Evolutionary conservation across 139 green algal species (phyloP).

Genomic region (Micractinium sp.): DNA sequence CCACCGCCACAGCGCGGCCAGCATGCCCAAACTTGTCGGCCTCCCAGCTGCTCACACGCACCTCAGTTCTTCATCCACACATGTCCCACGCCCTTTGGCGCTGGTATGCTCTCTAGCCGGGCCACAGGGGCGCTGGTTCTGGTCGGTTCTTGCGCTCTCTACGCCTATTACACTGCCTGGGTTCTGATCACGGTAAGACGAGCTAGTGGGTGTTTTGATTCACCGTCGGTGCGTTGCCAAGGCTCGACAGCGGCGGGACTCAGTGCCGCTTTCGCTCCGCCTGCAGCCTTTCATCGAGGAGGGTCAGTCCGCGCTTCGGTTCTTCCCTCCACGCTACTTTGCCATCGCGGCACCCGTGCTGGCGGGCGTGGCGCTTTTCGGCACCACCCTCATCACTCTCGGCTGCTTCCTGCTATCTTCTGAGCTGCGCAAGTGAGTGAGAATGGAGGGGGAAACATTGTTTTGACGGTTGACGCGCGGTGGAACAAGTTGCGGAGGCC

Average conservation of each 20-base stretch:
- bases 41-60: too few relatives aligned
- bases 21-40: too few relatives aligned
- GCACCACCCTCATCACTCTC: constrained; percentile 30
- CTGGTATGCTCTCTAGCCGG: neutral
- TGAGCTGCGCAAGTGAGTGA: constrained; percentile 23
- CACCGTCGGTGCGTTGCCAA: neutral
- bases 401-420: constrained; percentile 37
- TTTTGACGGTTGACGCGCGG: neutral
- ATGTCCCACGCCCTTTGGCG: neutral
- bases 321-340: constrained; percentile 52
- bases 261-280: neutral
- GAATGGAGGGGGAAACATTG: neutral
- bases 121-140: constrained; percentile 13
- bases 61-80: too few relatives aligned
- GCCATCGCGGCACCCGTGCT: constrained; percentile 42
- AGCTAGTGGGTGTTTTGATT: neutral
- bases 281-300: constrained; percentile 72
- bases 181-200: constrained; percentile 58
- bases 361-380: constrained; percentile 27
- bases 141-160: constrained; percentile 8
- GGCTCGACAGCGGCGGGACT: neutral
- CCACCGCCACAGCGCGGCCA: too few relatives aligned
- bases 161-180: constrained; percentile 62
- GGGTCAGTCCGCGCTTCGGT: constrained; percentile 43
- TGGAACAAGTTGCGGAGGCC: neutral